Base-by-base conservation (phyloP, 73 alveolate species). In the Durusdinium trenchii region DNA sequence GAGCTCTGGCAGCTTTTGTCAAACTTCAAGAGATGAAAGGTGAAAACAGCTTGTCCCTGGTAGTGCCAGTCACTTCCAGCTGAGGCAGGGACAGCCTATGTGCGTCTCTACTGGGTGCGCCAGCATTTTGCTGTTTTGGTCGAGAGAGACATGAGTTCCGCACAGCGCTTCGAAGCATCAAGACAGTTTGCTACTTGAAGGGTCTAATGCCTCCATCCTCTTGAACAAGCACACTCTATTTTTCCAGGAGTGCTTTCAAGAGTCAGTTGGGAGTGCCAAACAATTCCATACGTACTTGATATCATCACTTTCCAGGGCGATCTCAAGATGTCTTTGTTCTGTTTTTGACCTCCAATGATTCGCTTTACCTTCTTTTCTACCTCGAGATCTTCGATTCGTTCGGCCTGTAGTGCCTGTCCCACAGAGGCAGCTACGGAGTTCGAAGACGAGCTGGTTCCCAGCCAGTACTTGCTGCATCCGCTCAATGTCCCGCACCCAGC, bases 31-130 rank as follows among this genome's bases (percentile, higher is more conserved):
- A 60, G 73, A 2, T 23, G 30, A 60, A 23, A 60, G 18, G 18
- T 60, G 73, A 32, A 23, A 32, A 60, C n/a, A 60, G 30, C 1
- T 60, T 60, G 73, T 23, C 18, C 32, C 32, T 57, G n/a, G n/a
- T n/a, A n/a, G n/a, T n/a, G n/a, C 69, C 23, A 16, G 69, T 12
- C 32, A 16, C 23, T 60, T 60, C 36, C 3, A 20, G 35, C 96
- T 35, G 18, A 91, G 97, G 97, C 97, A 45, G 97, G 97, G 87
- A 91, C 97, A 36, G 97, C 97, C 87, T 91, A 91, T 30, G 89
- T 91, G 89, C 86, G 97, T n/a, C 89, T 91, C 51, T 91, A 91
- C 75, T 91, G 97, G 97, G 94, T 61, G 47, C 90, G 60, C 78
- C 40, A n/a, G n/a, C n/a, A n/a, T n/a, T n/a, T n/a, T 3, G 54